Conservation (phyloP, 768 basidiomycete species). For the Paxillus rubicundulus region DNA sequence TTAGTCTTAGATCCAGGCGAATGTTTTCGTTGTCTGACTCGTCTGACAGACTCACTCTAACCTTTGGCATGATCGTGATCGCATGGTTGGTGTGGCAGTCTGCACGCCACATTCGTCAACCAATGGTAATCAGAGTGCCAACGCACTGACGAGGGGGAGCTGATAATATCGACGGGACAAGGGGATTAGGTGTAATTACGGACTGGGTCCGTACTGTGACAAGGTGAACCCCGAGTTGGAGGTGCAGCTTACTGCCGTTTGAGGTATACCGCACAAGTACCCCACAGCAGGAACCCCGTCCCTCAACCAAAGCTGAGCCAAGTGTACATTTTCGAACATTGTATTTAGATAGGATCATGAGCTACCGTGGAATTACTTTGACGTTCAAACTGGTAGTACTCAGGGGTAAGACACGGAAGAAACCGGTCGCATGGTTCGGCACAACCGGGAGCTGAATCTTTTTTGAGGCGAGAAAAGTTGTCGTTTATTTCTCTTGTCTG, state of each 20-base stretch:
- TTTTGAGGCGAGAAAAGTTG: conserved; percentile 15
- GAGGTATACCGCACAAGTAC: neutral
- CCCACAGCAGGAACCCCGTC: neutral
- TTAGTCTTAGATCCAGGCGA: conserved; percentile 25
- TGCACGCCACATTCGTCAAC: conserved; percentile 36
- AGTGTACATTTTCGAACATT: neutral
- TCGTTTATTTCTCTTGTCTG: too few relatives aligned
- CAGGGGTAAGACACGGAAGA: conserved; percentile 15
- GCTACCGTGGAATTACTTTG: neutral
- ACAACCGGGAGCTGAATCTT: conserved; percentile 21
- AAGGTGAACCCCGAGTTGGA: too few relatives aligned
- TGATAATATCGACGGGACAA: neutral
- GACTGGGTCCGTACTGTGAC: neutral
- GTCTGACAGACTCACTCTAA: conserved; percentile 41
- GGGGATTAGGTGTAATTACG: neutral
- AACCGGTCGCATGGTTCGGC: conserved; percentile 21
- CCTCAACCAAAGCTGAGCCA: neutral
- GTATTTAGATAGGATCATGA: neutral
- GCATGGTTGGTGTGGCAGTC: conserved; percentile 56
- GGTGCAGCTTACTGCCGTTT: too few relatives aligned
- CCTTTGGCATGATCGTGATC: conserved; percentile 45
- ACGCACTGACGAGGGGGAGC: conserved; percentile 13
- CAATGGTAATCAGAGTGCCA: conserved; percentile 25
- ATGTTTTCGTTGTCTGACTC: conserved; percentile 5
- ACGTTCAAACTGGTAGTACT: neutral